Base-by-base conservation (phyloP, 2,329 filamentous ascomycete species). In the Cladophialophora chaetospira region DNA sequence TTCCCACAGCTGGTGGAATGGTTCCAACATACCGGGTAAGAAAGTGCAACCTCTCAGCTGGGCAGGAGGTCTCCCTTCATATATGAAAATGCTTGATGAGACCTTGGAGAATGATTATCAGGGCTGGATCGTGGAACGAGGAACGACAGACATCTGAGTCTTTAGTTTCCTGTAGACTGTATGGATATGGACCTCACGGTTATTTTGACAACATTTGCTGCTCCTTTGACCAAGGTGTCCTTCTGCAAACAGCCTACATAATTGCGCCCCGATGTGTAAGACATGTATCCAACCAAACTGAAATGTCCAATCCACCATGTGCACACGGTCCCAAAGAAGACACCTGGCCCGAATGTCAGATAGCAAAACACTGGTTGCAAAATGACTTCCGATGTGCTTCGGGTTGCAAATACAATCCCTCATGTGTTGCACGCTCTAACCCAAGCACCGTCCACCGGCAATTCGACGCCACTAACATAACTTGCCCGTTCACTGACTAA, bases 1-100 rank as follows among this genome's bases (percentile, higher is more conserved):
- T 72, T 76, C 75, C 0, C 70, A 68, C 15, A 79, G 74, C 3
- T 83, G 79, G n/a, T 84, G 82, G 61, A 81, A 83, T 77, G 82
- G 82, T 3, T 77, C 75, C 0, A 82, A 72, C 28, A 73, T 83
- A 1, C 81, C 82, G 0, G 80, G 77, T 0, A 85, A 85, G 71
- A 57, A 50, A 36, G 44, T 54, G 17, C 48, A 57, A 26, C 75
- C 76, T 2, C 69, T 83, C 9, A 77, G 77, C 46, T 85, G 66
- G 43, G 43, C 62, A 23, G 68, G 67, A 10, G 69, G 69, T 1
- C 36, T 67, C 10, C 53, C 52, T 31, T 36, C 44, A 29, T 65
- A 65, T 48, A 35, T 56, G 51, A 29, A 53, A 15, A 58, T 62
- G 43, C 61, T 63, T 36, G 33, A 61, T 33, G 47, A 52, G 36